Evolutionary conservation across 2,329 filamentous ascomycete species (phyloP).

Genomic region (Nectriaceae sp.): DNA sequence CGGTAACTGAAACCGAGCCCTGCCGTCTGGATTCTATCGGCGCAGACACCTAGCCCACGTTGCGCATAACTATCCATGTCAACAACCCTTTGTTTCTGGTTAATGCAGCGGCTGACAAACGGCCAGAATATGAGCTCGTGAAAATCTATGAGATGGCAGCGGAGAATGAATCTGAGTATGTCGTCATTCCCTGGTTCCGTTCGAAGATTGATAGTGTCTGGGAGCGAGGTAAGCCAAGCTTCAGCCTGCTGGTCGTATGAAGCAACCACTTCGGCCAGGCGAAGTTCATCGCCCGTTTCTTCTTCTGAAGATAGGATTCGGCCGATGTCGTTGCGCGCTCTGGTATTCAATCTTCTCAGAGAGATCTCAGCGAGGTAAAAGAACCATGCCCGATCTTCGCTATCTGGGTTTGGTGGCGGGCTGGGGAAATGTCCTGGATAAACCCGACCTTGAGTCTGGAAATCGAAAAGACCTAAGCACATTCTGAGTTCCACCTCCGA

Average conservation of each 20-base stretch:
- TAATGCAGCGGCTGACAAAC: background rate
- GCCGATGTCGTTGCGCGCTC: background rate
- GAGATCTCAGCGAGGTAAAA: background rate
- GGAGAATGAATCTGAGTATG: background rate
- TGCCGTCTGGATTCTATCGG: background rate
- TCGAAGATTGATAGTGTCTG: background rate
- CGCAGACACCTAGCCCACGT: background rate
- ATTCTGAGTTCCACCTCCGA: background rate
- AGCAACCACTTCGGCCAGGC: background rate
- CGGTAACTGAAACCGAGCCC: background rate
- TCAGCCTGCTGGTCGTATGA: background rate
- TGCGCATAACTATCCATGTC: background rate
- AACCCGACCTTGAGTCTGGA: background rate
- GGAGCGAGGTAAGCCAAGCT: background rate
- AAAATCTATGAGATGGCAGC: background rate
- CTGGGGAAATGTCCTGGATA: background rate
- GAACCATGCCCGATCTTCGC: background rate
- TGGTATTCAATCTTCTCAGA: background rate
- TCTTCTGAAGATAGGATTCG: background rate
- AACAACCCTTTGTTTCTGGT: background rate
- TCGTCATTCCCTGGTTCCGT: background rate
- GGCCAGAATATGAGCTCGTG: background rate
- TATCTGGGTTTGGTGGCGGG: background rate
- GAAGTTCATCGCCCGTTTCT: no score
- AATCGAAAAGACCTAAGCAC: background rate